A percentile compares a stretch with the other conserved stretches of the same genome.
These are phyloP conservation scores for Eucalyptus tenuipes DNA, from an alignment of 345 rosid species.

Conservation along the genomic window DNA sequence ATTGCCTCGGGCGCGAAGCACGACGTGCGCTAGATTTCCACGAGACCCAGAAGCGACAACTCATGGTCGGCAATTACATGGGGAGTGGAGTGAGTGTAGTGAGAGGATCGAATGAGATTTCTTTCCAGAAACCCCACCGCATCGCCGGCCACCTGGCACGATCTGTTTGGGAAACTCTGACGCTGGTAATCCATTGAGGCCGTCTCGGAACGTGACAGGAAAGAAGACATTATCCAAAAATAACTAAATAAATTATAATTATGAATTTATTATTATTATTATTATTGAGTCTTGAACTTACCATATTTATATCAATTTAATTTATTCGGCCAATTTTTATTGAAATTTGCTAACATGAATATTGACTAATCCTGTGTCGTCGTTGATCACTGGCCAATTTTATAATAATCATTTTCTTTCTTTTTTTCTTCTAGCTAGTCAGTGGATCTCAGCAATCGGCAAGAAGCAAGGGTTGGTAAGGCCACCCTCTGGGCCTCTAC, in stretches of 20 bases:
- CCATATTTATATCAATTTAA: fast-evolving
- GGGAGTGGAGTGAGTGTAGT: neutral
- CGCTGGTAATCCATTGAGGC: neutral
- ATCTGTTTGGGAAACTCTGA: neutral
- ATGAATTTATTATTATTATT: too few relatives aligned
- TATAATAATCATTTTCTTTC: too few relatives aligned
- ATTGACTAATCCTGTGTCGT: too few relatives aligned
- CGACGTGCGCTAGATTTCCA: too few relatives aligned
- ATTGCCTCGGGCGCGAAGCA: too few relatives aligned
- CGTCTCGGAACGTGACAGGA: too few relatives aligned
- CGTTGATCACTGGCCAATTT: too few relatives aligned
- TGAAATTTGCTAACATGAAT: fast-evolving
- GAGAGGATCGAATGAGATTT: neutral
- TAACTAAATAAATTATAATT: too few relatives aligned
- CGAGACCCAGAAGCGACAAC: too few relatives aligned
- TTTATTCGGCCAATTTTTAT: fast-evolving
- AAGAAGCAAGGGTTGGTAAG: fast-evolving
- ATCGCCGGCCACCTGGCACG: neutral
- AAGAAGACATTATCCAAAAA: too few relatives aligned
- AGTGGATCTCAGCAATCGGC: fast-evolving
- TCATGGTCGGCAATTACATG: neutral
- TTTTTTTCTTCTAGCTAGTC: fast-evolving
- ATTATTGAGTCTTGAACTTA: too few relatives aligned
- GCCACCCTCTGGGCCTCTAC: too few relatives aligned
- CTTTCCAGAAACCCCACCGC: neutral